A percentile compares a stretch with the other conserved stretches of the same genome.
Evolutionary conservation across 1,284 basidiomycete species (phyloP).

Genomic region (Singerocomus inundabilis): DNA sequence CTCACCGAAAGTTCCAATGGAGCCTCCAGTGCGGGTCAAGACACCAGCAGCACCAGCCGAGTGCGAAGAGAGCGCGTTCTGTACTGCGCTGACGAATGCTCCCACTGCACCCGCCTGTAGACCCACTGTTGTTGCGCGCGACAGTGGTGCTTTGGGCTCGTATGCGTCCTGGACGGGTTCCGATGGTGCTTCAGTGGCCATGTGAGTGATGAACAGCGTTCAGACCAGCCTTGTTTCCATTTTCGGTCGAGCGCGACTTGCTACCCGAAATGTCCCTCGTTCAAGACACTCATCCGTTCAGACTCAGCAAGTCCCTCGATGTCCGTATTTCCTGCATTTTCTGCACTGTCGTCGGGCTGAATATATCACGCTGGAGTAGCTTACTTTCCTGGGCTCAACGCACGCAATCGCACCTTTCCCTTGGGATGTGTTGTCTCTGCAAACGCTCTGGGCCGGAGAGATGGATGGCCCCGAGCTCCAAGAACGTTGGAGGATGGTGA

Average conservation of each 20-base stretch:
- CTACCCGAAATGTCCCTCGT: slow-evolving; percentile 11
- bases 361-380: slow-evolving; percentile 11
- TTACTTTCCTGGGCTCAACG: slow-evolving; percentile 26
- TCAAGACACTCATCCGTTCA: slow-evolving; percentile 17
- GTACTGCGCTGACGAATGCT: slow-evolving; percentile 75
- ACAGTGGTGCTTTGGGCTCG: slow-evolving; percentile 56
- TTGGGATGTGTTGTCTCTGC: slow-evolving; percentile 49
- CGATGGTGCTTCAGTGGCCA: slow-evolving; percentile 37
- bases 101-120: slow-evolving; percentile 75
- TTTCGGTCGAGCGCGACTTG: slow-evolving; percentile 15
- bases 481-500: slow-evolving; percentile 45
- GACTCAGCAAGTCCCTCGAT: slow-evolving; percentile 29
- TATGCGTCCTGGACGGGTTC: slow-evolving; percentile 36
- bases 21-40: slow-evolving; percentile 38
- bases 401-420: slow-evolving; percentile 53
- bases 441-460: slow-evolving; percentile 47
- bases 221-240: slow-evolving; percentile 20
- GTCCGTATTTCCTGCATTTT: slow-evolving; percentile 20
- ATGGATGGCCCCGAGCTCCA: slow-evolving; percentile 33
- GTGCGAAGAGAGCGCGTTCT: slow-evolving; percentile 83
- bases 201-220: slow-evolving; percentile 16
- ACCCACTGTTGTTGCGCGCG: slow-evolving; percentile 61
- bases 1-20: slow-evolving; percentile 85
- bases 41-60: slow-evolving; percentile 36
- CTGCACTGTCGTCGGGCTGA: slow-evolving; percentile 11